Evolutionary conservation across 148 eudicot genomes (phyloP).

Genomic region (Nepenthes mirabilis): DNA sequence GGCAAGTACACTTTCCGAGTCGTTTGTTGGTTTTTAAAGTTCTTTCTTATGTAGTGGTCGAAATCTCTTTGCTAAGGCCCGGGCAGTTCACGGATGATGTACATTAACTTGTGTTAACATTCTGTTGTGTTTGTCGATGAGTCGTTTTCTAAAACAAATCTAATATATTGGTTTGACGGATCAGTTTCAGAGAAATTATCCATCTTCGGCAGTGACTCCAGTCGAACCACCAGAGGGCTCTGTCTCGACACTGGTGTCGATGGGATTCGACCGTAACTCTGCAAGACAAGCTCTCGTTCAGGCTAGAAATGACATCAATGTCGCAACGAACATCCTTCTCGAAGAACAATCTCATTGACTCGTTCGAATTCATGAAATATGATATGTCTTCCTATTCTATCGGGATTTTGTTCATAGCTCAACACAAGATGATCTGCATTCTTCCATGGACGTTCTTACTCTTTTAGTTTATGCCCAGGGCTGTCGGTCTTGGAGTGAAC

Average conservation of each 20-base stretch:
- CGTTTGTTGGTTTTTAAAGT: background rate
- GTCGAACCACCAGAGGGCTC: slow-evolving; percentile 77
- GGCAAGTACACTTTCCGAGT: slow-evolving; percentile 30
- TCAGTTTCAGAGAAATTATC: slow-evolving; percentile 42
- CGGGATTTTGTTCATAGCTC: background rate
- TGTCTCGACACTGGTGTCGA: slow-evolving; percentile 61
- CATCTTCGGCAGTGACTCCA: slow-evolving; percentile 24
- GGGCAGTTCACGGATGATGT: no score
- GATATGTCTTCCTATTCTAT: no score
- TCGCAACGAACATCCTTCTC: slow-evolving; percentile 87
- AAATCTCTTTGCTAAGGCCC: no score
- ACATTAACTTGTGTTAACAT: no score
- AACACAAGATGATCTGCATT: background rate
- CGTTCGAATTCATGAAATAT: background rate
- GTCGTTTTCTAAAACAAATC: no score
- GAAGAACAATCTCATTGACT: slow-evolving; percentile 64
- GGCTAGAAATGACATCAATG: slow-evolving; percentile 74
- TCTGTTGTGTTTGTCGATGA: no score
- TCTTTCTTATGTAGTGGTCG: background rate
- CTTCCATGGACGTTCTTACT: background rate
- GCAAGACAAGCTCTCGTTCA: slow-evolving; percentile 82
- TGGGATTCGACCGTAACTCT: slow-evolving; percentile 78
- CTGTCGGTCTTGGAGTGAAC: no score
- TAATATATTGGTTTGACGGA: background rate
- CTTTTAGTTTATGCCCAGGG: no score